Evolutionary conservation across 1,139 yeast genomes (phyloP).

Genomic region (Nematodospora anomalae): DNA sequence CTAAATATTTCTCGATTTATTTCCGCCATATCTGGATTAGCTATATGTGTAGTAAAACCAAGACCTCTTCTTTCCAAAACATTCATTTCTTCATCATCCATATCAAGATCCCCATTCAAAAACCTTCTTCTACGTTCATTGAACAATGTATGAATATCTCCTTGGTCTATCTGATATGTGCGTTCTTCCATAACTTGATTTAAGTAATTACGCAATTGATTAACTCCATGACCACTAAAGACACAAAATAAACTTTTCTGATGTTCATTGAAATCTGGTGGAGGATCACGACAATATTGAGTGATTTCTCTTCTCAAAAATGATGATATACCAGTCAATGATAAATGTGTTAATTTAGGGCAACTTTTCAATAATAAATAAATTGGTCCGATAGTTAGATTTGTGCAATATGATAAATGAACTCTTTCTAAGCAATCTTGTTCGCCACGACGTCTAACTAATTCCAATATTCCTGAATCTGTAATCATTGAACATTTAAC

Average conservation of each 20-base stretch:
- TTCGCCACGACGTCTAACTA: constrained; percentile 71
- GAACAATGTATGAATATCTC: constrained; percentile 35
- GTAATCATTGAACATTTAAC: constrained; percentile 90
- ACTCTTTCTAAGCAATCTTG: constrained; percentile 84
- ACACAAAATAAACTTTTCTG: constrained; percentile 90
- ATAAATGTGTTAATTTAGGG: constrained; percentile 83
- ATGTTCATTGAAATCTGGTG: constrained; percentile 85
- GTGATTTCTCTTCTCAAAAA: constrained; percentile 85
- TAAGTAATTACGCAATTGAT: constrained; percentile 63
- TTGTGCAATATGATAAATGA: constrained; percentile 88
- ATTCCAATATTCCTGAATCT: constrained; percentile 78
- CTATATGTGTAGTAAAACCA: constrained; percentile 12
- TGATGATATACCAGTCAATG: constrained; percentile 85
- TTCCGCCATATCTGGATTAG: constrained; percentile 26
- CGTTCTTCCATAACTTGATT: constrained; percentile 46
- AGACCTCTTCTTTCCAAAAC: constrained; percentile 13
- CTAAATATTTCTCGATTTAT: constrained; percentile 37
- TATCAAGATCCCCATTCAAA: constrained; percentile 21
- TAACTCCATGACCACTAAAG: constrained; percentile 88
- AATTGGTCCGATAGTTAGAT: constrained; percentile 70
- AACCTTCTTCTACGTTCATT: constrained; percentile 35
- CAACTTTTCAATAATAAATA: constrained; percentile 75
- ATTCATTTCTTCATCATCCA: constrained; percentile 29
- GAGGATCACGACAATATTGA: constrained; percentile 90
- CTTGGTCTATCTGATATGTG: constrained; percentile 41